Conservation (phyloP, 2,329 filamentous ascomycete genomes). For the Cylindrodendrum hubeiense region DNA sequence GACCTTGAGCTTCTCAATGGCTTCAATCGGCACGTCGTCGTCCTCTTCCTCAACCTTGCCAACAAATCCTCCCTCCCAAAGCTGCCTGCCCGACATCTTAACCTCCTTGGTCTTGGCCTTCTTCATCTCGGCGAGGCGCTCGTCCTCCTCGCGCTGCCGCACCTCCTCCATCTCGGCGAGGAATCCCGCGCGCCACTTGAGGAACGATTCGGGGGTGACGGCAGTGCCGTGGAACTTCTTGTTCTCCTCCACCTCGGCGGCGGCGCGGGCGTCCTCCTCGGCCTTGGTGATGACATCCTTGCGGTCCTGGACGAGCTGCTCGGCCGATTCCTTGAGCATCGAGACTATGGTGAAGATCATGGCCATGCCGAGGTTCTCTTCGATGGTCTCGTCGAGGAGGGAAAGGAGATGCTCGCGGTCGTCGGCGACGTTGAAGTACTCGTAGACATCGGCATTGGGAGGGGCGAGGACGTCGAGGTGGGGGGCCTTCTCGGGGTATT, state of each 20-base stretch:
- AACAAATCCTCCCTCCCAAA: slow-evolving; percentile 82
- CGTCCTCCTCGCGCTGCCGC: slow-evolving; percentile 76
- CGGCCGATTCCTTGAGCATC: slow-evolving; percentile 89
- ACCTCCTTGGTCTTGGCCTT: slow-evolving; percentile 81
- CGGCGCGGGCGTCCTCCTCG: slow-evolving; percentile 66
- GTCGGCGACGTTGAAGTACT: slow-evolving; percentile 81
- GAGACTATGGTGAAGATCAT: slow-evolving; percentile 96
- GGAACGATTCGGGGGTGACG: slow-evolving; percentile 88
- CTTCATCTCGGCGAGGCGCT: slow-evolving; percentile 85
- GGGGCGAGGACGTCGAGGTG: slow-evolving; percentile 82
- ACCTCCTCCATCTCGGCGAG: slow-evolving; percentile 83
- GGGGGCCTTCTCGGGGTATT: slow-evolving; percentile 90
- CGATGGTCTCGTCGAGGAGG: slow-evolving; percentile 78
- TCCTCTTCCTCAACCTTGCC: slow-evolving; percentile 76
- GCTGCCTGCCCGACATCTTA: slow-evolving; percentile 78
- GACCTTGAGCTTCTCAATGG: slow-evolving; percentile 79
- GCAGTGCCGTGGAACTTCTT: slow-evolving; percentile 93
- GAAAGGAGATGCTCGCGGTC: slow-evolving; percentile 83
- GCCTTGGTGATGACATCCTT: slow-evolving; percentile 72
- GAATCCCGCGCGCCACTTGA: slow-evolving; percentile 85
- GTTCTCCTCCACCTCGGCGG: slow-evolving; percentile 90
- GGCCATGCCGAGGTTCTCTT: slow-evolving; percentile 95
- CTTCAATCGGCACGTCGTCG: slow-evolving; percentile 72
- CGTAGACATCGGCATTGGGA: slow-evolving; percentile 76
- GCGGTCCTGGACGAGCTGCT: slow-evolving; percentile 83